Percentiles rank a stretch among this genome's conserved stretches.
Conservation (phyloP, 2,329 filamentous ascomycete genomes). For the Pseudogymnoascus pannorum region DNA sequence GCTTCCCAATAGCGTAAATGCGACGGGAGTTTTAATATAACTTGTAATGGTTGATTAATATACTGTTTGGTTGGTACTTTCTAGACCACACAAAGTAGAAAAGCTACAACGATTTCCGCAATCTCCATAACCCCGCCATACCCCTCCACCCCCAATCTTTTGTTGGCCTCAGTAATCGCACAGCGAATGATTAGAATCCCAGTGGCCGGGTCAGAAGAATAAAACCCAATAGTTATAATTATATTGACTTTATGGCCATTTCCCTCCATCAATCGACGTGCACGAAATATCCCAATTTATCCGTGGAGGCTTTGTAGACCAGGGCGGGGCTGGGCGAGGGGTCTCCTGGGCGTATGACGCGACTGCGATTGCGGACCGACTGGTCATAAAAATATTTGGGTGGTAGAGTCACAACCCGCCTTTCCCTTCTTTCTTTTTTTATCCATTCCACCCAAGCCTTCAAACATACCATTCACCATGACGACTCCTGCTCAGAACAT, state of each 20-base stretch:
- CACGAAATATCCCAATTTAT: not conserved
- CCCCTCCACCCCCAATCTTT: not conserved
- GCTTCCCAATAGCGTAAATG: not conserved
- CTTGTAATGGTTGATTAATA: not conserved
- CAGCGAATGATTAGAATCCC: not conserved
- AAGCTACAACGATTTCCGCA: not conserved
- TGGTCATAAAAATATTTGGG: slow-evolving; percentile 3
- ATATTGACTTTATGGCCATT: not conserved
- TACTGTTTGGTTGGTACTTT: too few relatives aligned
- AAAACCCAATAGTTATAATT: not conserved
- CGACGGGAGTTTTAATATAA: not conserved
- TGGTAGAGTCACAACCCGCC: slow-evolving; percentile 7
- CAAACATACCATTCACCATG: slow-evolving; percentile 17
- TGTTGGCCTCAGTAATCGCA: not conserved
- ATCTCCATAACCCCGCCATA: slow-evolving; percentile 4
- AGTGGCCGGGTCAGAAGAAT: not conserved
- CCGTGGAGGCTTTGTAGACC: not conserved
- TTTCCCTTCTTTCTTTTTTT: not conserved
- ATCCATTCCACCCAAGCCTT: not conserved
- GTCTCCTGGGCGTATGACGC: slow-evolving; percentile 2
- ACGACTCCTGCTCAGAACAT: slow-evolving; percentile 41
- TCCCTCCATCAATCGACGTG: not conserved
- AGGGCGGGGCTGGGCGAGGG: slow-evolving; percentile 3
- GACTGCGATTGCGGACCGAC: slow-evolving; percentile 4
- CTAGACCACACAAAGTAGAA: not conserved